Evolutionary conservation across 768 basidiomycete genomes (phyloP).

Genomic region (Lactifluus subvellereus): DNA sequence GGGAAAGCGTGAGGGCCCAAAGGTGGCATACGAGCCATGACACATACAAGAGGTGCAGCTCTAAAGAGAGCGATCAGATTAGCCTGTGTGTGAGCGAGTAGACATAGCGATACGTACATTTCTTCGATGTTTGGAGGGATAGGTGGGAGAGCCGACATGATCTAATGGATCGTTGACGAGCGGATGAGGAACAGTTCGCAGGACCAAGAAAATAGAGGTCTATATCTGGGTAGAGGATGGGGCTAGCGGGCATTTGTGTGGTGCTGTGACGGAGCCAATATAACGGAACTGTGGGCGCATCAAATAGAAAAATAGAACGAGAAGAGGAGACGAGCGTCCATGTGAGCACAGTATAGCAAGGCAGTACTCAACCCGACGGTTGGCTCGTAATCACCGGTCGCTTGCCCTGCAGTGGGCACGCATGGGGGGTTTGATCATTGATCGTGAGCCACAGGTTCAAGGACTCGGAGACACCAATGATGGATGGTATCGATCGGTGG

Average conservation of each 20-base stretch:
- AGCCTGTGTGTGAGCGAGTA: too few species aligned
- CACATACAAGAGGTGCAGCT: constrained; percentile 7
- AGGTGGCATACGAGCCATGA: neutral
- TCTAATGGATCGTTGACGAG: neutral
- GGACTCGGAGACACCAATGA: too few species aligned
- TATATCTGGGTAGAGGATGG: neutral
- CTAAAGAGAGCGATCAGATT: neutral
- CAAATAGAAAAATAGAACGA: neutral
- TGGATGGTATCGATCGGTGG: too few species aligned
- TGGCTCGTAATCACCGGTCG: too few species aligned
- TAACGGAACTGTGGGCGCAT: neutral
- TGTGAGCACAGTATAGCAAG: neutral
- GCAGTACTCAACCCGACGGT: neutral
- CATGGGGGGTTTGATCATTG: too few species aligned
- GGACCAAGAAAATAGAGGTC: neutral
- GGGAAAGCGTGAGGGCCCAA: neutral
- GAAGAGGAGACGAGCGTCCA: neutral
- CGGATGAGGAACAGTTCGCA: neutral
- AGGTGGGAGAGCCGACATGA: neutral
- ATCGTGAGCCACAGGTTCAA: too few species aligned
- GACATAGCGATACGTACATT: neutral
- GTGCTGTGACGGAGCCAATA: neutral
- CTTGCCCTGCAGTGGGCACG: too few species aligned
- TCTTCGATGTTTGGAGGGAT: neutral
- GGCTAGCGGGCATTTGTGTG: neutral